Percentiles rank a stretch among this genome's conserved stretches.
These are phyloP conservation scores for Nannizziopsis arthrosporioides DNA, from an alignment of 2,329 filamentous ascomycete genomes.

Conservation along the genomic window DNA sequence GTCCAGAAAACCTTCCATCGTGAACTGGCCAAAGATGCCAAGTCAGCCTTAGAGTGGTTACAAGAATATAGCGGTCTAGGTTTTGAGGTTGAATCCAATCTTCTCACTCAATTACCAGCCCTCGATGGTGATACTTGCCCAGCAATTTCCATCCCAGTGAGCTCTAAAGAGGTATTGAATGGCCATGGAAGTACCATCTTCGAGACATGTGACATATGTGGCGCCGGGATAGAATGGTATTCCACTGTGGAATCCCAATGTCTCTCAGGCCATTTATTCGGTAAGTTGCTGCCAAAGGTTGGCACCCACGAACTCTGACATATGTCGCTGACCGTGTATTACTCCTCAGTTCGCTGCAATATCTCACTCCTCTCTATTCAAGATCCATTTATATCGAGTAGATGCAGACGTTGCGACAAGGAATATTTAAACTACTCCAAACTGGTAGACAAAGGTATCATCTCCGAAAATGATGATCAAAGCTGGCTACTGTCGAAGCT, in stretches of 20 bases:
- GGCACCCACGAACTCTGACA: neutral
- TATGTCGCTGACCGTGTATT: conserved; percentile 8
- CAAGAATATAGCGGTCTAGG: conserved; percentile 21
- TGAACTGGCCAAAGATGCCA: conserved; percentile 20
- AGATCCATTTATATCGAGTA: conserved; percentile 42
- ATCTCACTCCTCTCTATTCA: conserved; percentile 46
- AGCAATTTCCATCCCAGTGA: conserved; percentile 18
- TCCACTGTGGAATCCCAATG: conserved; percentile 40
- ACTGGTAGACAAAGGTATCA: neutral
- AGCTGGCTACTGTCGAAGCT: conserved; percentile 7
- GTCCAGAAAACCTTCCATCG: conserved; percentile 19
- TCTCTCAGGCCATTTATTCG: conserved; percentile 41
- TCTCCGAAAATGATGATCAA: neutral
- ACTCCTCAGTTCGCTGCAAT: conserved; percentile 38
- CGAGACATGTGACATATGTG: conserved; percentile 45
- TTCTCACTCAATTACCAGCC: conserved; percentile 15
- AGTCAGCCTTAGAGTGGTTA: conserved; percentile 21
- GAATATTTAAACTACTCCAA: conserved; percentile 19
- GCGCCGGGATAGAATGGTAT: conserved; percentile 37
- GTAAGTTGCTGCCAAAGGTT: conserved; percentile 22
- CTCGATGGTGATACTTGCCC: neutral
- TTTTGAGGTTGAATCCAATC: conserved; percentile 25
- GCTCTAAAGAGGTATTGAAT: conserved; percentile 17
- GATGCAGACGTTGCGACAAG: conserved; percentile 43
- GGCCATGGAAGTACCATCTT: conserved; percentile 21